Conservation (phyloP, 1,139 yeast genomes). For the Protomyces inouyei region DNA sequence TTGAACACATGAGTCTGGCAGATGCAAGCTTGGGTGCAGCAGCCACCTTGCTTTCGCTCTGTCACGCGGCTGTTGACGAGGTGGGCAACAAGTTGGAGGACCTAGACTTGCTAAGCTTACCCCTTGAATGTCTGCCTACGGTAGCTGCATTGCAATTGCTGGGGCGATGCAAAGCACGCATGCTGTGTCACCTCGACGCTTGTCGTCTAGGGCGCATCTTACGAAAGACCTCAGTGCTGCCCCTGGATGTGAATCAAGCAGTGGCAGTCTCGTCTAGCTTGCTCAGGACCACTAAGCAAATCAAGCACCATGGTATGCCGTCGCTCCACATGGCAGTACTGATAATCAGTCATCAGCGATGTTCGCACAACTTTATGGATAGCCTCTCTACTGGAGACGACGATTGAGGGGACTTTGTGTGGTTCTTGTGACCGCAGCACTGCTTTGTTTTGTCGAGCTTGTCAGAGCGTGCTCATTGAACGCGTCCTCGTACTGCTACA, state of each 20-base stretch:
- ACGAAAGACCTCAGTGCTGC: neutral
- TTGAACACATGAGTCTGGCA: neutral
- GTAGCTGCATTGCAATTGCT: neutral
- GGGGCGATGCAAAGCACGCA: neutral
- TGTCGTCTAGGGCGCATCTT: neutral
- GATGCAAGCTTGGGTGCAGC: neutral
- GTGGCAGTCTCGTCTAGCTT: neutral
- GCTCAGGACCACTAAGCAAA: neutral
- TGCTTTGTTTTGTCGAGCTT: neutral
- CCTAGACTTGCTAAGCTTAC: neutral
- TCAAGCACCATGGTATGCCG: neutral
- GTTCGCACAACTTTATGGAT: neutral
- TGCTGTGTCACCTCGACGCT: neutral
- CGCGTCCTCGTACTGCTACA: neutral
- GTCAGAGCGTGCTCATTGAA: neutral
- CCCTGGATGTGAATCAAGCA: neutral
- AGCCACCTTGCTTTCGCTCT: neutral
- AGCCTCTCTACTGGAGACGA: neutral
- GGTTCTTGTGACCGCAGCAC: neutral
- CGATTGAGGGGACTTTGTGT: neutral
- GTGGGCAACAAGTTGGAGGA: neutral
- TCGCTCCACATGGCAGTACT: neutral
- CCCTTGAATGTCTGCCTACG: neutral
- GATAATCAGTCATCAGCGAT: neutral
- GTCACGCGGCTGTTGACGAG: neutral